Evolutionary conservation across 179 eudicot species (phyloP).

Genomic region (Beta lomatogona): DNA sequence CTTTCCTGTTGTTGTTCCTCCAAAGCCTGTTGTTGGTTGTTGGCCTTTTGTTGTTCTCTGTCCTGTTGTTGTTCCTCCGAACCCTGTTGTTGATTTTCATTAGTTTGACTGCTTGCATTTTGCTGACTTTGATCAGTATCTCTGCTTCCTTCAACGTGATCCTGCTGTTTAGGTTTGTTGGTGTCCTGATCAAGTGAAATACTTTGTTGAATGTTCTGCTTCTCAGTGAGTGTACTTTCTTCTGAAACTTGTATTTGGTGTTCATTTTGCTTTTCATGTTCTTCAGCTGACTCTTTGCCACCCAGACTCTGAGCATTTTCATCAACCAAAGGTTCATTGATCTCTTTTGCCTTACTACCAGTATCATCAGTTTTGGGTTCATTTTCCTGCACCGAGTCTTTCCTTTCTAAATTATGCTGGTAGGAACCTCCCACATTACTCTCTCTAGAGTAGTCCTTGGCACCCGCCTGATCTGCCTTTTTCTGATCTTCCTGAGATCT

Average conservation of each 20-base stretch:
- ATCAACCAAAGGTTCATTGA: slow-evolving; percentile 22
- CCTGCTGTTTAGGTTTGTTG: slow-evolving; percentile 23
- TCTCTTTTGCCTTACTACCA: slow-evolving; percentile 30
- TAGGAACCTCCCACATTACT: slow-evolving; percentile 20
- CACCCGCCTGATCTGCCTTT: slow-evolving; percentile 12
- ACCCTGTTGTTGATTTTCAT: slow-evolving; percentile 21
- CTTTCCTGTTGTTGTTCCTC: slow-evolving; percentile 22
- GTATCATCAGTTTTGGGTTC: slow-evolving; percentile 19
- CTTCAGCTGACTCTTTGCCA: slow-evolving; percentile 39
- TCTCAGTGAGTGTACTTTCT: slow-evolving; percentile 42
- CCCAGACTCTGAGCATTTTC: slow-evolving; percentile 31
- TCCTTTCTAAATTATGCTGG: slow-evolving; percentile 20
- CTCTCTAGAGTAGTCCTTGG: slow-evolving; percentile 22
- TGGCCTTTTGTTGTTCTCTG: slow-evolving; percentile 8
- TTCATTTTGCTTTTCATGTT: slow-evolving; percentile 33
- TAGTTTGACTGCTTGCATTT: slow-evolving; percentile 14
- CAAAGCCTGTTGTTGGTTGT: slow-evolving; percentile 9
- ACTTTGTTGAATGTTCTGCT: slow-evolving; percentile 29
- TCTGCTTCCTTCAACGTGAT: slow-evolving; percentile 26
- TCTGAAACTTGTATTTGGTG: slow-evolving; percentile 44
- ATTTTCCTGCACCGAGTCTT: slow-evolving; percentile 18
- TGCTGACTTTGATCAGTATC: slow-evolving; percentile 16
- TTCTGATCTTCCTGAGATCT: slow-evolving; percentile 25
- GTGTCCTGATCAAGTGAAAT: slow-evolving; percentile 21
- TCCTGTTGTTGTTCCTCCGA: slow-evolving; percentile 19